Evolutionary conservation across 2,329 filamentous ascomycete species (phyloP), one percentile per base, ranked within the genome.

Genomic region (Dothideomycetes sp.): DNA sequence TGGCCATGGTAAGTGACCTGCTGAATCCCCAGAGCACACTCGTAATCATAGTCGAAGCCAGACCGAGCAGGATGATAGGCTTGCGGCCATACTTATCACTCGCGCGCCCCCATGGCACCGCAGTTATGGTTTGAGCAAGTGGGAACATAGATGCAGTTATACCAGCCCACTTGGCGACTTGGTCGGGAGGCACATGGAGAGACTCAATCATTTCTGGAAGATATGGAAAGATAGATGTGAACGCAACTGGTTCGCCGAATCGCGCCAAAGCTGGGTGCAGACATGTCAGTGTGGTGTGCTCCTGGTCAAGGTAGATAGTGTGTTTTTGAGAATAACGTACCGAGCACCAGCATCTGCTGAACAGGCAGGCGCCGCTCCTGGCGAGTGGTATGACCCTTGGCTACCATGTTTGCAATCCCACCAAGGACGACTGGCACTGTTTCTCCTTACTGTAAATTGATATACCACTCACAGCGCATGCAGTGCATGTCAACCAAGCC

Each of bases 161-260:
- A 37, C 88, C 88, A 16, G 88, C 83, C 64, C 89, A 94, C 63
- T 79, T 81, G 31, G 84, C 83, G 17, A 94, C 74, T 33, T 85
- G 70, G 49, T 81, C 74, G 48, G 77, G 72, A 5, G 74, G 69
- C 12, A 93, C 68, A 8, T 81, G 78, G 47, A 93, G 86, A 55
- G 77, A 81, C 50, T 79, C 73, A 41, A 94, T 82, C 83, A 94
- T 91, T 60, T 88, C 83, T 79, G 88, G 43, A 75, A 93, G 50
- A 80, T 95, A 95, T 10, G 88, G 88, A 53, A 89, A 94, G 59
- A 94, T 88, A 56, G 84, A 89, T 3, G 87, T 94, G 47, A 93
- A 74, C 39, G 88, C 85, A 51, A 95, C 87, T 17, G 88, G 88
- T 62, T 95, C 88, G 45, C 87, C 84, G 52, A 95, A 77, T 45